These are phyloP conservation scores for Colletotrichum horii DNA, from an alignment of 2,329 filamentous ascomycete species.

Conservation along the genomic window DNA sequence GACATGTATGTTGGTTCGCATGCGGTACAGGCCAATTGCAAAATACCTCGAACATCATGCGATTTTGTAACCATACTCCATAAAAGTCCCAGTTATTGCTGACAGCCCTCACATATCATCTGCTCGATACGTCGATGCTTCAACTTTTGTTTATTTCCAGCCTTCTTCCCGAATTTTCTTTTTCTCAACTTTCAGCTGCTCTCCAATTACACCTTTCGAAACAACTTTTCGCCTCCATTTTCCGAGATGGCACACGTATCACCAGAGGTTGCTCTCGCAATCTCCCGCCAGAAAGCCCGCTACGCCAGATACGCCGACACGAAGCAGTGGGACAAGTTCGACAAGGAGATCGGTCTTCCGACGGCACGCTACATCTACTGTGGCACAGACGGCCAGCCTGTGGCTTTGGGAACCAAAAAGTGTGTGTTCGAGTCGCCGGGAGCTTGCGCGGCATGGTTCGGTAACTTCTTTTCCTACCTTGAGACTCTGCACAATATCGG, in stretches of 20 bases:
- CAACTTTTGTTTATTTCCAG: background rate
- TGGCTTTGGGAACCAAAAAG: background rate
- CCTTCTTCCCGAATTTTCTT: background rate
- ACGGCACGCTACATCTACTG: conserved; percentile 24
- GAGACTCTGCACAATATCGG: conserved; percentile 29
- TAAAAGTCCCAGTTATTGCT: background rate
- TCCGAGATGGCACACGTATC: conserved; percentile 22
- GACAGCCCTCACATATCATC: background rate
- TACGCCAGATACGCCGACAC: conserved; percentile 31
- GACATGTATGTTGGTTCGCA: background rate
- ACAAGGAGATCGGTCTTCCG: conserved; percentile 26
- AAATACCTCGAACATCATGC: background rate
- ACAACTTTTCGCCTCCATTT: too few relatives aligned
- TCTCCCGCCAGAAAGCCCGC: conserved; percentile 30
- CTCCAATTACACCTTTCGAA: too few relatives aligned
- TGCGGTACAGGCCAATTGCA: background rate
- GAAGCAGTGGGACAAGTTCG: conserved; percentile 28
- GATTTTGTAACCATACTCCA: background rate
- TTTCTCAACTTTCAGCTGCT: too few relatives aligned
- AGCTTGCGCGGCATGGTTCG: conserved; percentile 23
- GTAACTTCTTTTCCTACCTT: conserved; percentile 21
- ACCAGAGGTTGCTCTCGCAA: conserved; percentile 27
- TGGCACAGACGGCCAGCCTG: background rate
- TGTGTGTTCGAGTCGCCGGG: conserved; percentile 16
- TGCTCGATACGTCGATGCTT: background rate